Conservation (phyloP, 768 basidiomycete species). For the Rickenella mellea region DNA sequence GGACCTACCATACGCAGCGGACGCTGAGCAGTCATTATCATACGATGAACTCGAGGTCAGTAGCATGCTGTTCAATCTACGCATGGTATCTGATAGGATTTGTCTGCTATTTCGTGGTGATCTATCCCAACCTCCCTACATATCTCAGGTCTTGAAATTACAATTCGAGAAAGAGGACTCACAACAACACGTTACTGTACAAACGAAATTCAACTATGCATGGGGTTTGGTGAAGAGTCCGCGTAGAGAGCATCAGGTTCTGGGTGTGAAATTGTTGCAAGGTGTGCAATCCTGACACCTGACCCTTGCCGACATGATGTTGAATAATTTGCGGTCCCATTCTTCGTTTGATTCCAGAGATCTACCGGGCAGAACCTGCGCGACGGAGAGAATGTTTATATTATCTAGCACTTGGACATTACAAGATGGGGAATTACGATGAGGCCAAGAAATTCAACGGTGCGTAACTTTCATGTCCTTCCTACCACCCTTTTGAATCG, state of each 20-base stretch:
- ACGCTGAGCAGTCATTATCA: conserved; percentile 80
- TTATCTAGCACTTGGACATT: conserved; percentile 92
- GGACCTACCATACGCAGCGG: conserved; percentile 92
- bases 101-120: too few species aligned
- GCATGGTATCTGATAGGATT: background rate
- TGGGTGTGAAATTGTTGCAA: conserved; percentile 87
- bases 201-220: conserved; percentile 96
- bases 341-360: conserved; percentile 40
- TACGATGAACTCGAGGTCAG: conserved; percentile 85
- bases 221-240: conserved; percentile 97
- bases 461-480: conserved; percentile 27
- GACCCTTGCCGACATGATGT: background rate
- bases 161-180: conserved; percentile 87
- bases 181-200: conserved; percentile 79
- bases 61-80: background rate
- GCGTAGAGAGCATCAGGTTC: conserved; percentile 73
- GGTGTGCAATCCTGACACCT: conserved; percentile 36
- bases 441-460: conserved; percentile 91
- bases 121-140: background rate
- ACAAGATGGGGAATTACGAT: conserved; percentile 92
- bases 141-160: conserved; percentile 61
- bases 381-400: conserved; percentile 92
- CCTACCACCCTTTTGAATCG: background rate
- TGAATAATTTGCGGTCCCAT: background rate
- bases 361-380: conserved; percentile 80